Conservation (phyloP, 192 early-diverging fungal genomes). For the Backusella psychrophila region DNA sequence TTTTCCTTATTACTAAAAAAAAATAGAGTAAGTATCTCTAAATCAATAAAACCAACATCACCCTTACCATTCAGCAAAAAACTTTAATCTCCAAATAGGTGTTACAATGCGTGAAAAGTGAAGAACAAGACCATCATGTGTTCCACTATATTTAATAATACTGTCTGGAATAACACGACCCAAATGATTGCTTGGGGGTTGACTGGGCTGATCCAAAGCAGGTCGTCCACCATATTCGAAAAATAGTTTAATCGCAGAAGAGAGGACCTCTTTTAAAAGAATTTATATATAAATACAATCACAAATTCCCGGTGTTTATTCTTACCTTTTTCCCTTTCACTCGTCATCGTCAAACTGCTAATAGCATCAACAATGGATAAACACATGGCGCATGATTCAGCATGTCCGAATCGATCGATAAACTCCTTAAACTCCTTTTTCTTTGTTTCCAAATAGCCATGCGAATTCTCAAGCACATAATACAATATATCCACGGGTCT, state of each 20-base stretch:
- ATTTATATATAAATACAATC: background rate
- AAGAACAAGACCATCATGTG: conserved; percentile 74
- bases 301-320: too few relatives aligned
- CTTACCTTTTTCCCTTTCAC: background rate
- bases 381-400: conserved; percentile 86
- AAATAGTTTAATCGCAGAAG: background rate
- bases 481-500: conserved; percentile 77
- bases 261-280: background rate
- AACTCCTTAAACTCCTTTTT: conserved; percentile 25
- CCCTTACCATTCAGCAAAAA: conserved; percentile 16
- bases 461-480: conserved; percentile 52
- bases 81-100: conserved; percentile 69
- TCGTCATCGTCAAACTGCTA: background rate
- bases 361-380: conserved; percentile 56
- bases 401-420: conserved; percentile 54
- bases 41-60: too few relatives aligned
- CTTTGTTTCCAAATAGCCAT: conserved; percentile 8
- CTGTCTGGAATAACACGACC: conserved; percentile 31
- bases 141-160: conserved; percentile 55
- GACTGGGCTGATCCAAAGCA: background rate
- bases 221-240: conserved; percentile 25
- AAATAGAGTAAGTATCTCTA: background rate
- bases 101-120: conserved; percentile 72
- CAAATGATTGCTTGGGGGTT: conserved; percentile 19
- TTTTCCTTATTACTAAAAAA: background rate